Base-by-base conservation (phyloP, 83 land plant species). In the Larix sibirica region DNA sequence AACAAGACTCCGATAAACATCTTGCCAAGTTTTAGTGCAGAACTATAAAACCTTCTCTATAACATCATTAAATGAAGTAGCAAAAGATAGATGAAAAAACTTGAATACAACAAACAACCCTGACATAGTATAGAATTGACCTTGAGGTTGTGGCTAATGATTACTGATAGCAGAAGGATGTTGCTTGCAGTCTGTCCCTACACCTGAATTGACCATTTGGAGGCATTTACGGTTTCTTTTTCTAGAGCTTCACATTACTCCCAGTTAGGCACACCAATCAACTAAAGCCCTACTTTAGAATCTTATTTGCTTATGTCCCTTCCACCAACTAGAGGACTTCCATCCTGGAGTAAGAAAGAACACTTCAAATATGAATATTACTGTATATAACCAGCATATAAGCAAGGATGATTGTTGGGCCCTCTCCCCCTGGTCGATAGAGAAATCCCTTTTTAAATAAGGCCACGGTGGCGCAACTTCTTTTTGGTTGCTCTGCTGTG, bases 51-150 rank as follows among this genome's bases (percentile, higher is more conserved):
- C 99, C 68, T 86, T 93, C 68, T 89, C 83, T 67, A 95, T 74
- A 10, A 97, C 84, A 71, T 94, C 93, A 73, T 90, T 93, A 54
- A 94, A 90, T 47, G 92, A 62, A 16, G 98, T 88, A 38, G 84
- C 88, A 3, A 91, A 74, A 24, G 91, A 87, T 85, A 97, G 87
- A 59, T 95, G 95, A 81, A 97, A 97, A 83, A 97, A 97, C 65
- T 91, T 85, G 86, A 90, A 96, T 40, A 97, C 98, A 60, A 97
- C 97, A 90, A 84, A 97, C 56, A 97, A 97, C 1, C 99, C 98
- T 60, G 98, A 92, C 80, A 96, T 90, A 0, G 97, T 98, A 86
- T 91, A 96, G 62, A 97, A 97, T n/a, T 91, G 68, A 6, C 98
- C 99, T 70, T 66, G 70, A 6, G 98, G 95, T 36, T 69, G 84